A percentile compares a stretch with the other conserved stretches of the same genome.
These are phyloP conservation scores for Aquilaria sinensis DNA, from an alignment of 345 rosid species.

Conservation along the genomic window DNA sequence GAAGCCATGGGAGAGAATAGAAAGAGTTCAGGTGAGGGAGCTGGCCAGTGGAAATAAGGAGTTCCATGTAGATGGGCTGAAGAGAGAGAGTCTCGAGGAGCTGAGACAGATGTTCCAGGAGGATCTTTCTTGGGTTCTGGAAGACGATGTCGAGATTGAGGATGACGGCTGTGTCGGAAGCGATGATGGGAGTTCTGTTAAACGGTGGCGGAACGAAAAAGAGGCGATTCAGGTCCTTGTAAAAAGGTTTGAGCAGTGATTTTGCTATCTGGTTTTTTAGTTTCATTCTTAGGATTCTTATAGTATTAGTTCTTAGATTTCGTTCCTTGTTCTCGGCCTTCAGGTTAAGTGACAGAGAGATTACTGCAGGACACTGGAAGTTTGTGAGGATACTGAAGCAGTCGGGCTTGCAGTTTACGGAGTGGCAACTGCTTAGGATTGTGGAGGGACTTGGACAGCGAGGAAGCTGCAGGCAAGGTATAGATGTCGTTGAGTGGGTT, in stretches of 20 bases:
- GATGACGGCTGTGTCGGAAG: constrained; percentile 20
- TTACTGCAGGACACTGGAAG: constrained; percentile 78
- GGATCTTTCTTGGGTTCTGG: constrained; percentile 77
- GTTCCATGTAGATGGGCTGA: constrained; percentile 33
- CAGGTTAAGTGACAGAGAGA: constrained; percentile 68
- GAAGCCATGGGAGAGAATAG: constrained; percentile 88
- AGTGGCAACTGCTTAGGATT: constrained; percentile 80
- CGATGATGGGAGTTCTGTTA: constrained; percentile 34
- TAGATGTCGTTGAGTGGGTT: constrained; percentile 72
- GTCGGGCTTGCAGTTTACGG: constrained; percentile 72
- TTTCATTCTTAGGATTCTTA: background rate
- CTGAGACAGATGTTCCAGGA: constrained; percentile 63
- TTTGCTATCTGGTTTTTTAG: background rate
- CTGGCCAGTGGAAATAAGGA: constrained; percentile 42
- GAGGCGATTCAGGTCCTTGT: constrained; percentile 70
- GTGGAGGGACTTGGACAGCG: constrained; percentile 63
- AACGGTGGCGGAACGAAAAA: constrained; percentile 55
- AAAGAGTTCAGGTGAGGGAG: constrained; percentile 50
- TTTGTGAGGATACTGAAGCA: constrained; percentile 88
- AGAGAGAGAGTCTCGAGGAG: constrained; percentile 53
- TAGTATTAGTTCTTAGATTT: constrained; percentile 2
- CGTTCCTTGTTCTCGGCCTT: background rate
- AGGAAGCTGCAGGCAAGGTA: constrained; percentile 73
- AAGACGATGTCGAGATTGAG: constrained; percentile 64
- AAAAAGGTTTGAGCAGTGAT: constrained; percentile 35